Evolutionary conservation across 441 rosid genomes (phyloP).

Genomic region (Metrosideros polymorpha): DNA sequence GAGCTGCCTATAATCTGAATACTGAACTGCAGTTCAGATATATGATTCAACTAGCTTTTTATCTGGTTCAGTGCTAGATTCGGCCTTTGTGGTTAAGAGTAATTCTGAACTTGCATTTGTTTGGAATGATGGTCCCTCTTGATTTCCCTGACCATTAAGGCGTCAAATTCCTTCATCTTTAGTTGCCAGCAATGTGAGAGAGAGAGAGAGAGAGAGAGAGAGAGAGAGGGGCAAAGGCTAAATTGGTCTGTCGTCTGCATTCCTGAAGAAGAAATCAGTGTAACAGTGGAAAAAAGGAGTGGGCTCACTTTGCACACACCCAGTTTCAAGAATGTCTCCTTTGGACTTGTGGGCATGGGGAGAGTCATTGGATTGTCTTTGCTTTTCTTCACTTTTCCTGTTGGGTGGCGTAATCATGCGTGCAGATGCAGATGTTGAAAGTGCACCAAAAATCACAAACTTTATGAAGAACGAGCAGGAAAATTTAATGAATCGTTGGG

Average conservation of each 20-base stretch:
- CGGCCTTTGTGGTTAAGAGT: background rate
- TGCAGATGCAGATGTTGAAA: constrained; percentile 29
- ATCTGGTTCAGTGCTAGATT: background rate
- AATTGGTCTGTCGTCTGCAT: constrained; percentile 10
- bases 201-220: background rate
- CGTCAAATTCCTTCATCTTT: background rate
- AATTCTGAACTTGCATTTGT: background rate
- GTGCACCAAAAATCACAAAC: constrained; percentile 26
- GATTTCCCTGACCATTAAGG: background rate
- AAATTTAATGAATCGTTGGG: constrained; percentile 7
- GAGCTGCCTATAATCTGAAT: too few species aligned
- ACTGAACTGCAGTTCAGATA: too few species aligned
- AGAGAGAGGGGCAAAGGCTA: background rate
- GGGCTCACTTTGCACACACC: constrained; percentile 43
- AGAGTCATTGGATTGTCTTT: constrained; percentile 15
- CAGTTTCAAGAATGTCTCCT: constrained; percentile 47
- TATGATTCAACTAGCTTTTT: too few species aligned
- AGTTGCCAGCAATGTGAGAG: background rate
- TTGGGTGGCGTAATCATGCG: constrained; percentile 22
- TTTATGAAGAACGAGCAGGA: constrained; percentile 1
- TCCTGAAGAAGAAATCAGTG: constrained; percentile 2
- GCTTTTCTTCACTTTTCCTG: constrained; percentile 15
- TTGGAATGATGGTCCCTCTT: background rate
- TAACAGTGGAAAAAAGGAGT: constrained; percentile 12
- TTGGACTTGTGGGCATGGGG: constrained; percentile 19